Conservation (phyloP, 164 flowering plant species). For the Tetrastigma voinierianum region DNA sequence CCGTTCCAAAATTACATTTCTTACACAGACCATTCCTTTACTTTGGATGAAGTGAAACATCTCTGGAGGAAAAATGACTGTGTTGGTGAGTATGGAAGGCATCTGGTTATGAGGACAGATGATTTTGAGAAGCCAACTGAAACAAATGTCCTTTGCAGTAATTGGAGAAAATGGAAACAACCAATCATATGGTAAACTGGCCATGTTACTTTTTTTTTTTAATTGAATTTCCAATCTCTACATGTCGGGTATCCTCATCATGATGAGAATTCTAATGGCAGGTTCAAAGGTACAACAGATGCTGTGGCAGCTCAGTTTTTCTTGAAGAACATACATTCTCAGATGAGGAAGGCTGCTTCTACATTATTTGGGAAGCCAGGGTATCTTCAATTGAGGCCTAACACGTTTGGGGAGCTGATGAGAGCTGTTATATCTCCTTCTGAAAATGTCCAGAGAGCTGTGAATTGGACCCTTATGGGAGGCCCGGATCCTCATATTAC, state of each 20-base stretch:
- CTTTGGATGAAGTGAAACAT: constrained; percentile 89
- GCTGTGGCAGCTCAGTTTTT: constrained; percentile 92
- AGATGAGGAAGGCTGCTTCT: constrained; percentile 72
- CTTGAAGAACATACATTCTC: constrained; percentile 76
- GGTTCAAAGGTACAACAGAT: constrained; percentile 93
- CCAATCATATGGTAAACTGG: constrained; percentile 83
- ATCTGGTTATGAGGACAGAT: constrained; percentile 71
- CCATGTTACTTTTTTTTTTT: neutral
- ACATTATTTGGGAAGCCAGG: constrained; percentile 68
- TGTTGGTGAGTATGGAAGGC: constrained; percentile 50
- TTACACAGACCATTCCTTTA: constrained; percentile 70
- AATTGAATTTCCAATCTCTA: neutral
- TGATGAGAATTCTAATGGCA: constrained; percentile 20
- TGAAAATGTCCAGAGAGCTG: constrained; percentile 66
- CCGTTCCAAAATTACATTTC: constrained; percentile 89
- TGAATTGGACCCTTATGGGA: constrained; percentile 67
- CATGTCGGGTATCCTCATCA: neutral
- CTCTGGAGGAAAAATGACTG: constrained; percentile 83
- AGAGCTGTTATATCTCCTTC: constrained; percentile 78
- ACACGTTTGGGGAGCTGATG: constrained; percentile 93
- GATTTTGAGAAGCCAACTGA: constrained; percentile 80
- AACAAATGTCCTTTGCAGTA: constrained; percentile 83
- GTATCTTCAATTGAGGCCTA: constrained; percentile 51
- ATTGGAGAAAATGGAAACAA: constrained; percentile 85
- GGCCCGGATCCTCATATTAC: constrained; percentile 72